A percentile compares a stretch with the other conserved stretches of the same genome.
Conservation (phyloP, 106 monocot species). For the Allium cepa region DNA sequence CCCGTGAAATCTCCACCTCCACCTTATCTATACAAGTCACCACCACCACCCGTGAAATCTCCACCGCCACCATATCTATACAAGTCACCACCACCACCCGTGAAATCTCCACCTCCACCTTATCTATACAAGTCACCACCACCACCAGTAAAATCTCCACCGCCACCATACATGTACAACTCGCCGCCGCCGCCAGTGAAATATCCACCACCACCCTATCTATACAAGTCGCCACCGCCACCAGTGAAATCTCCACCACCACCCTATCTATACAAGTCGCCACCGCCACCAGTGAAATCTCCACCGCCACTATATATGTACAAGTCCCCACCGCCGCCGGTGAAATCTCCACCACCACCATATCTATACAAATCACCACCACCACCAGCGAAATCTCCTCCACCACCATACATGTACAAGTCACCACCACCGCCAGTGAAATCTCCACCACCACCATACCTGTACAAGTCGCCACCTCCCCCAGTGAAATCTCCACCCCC, state of each 20-base stretch:
- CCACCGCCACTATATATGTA: constrained; percentile 15
- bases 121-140: constrained; percentile 5
- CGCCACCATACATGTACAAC: constrained; percentile 1
- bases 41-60: constrained; percentile 12
- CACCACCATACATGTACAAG: constrained; percentile 15
- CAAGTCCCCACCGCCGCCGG: constrained; percentile 13
- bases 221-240: constrained; percentile 24
- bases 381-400: constrained; percentile 2
- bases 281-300: constrained; percentile 21
- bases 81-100: constrained; percentile 4
- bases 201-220: constrained; percentile 9
- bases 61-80: constrained; percentile 9
- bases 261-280: constrained; percentile 9
- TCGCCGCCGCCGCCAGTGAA: neutral
- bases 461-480: constrained; percentile 27
- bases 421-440: constrained; percentile 24
- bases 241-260: constrained; percentile 1
- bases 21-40: constrained; percentile 15
- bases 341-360: constrained; percentile 6
- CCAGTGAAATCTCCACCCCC: constrained; percentile 1
- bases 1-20: constrained; percentile 8
- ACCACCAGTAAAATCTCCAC: neutral
- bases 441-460: constrained; percentile 22
- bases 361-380: constrained; percentile 12
- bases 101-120: constrained; percentile 3